A percentile compares a stretch with the other conserved stretches of the same genome.
These are phyloP conservation scores for Polyporus tsugae DNA, from an alignment of 1,284 basidiomycete species.

Conservation along the genomic window DNA sequence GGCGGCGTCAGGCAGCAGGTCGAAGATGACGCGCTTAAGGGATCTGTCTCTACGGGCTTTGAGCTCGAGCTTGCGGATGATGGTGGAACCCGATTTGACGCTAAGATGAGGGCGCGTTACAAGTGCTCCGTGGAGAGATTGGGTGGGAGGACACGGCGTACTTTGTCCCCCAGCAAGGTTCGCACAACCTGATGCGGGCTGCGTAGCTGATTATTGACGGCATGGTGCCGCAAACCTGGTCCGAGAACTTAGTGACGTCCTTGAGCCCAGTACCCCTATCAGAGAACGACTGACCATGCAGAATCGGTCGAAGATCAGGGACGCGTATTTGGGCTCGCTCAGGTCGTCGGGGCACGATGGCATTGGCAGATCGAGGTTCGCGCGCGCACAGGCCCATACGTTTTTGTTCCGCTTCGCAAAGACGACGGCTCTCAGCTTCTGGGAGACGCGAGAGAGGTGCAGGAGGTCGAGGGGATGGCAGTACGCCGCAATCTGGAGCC, in stretches of 20 bases:
- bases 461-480: constrained; percentile 41
- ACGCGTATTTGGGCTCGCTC: constrained; percentile 15
- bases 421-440: neutral
- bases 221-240: constrained; percentile 1
- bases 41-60: neutral
- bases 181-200: constrained; percentile 1
- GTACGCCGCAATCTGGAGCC: constrained; percentile 39
- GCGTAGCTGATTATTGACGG: neutral
- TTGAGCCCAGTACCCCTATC: neutral
- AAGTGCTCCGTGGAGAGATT: neutral
- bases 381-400: constrained; percentile 10
- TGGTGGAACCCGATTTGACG: neutral
- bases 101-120: neutral
- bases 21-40: constrained; percentile 1
- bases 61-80: neutral
- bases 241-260: neutral
- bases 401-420: neutral
- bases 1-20: neutral
- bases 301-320: constrained; percentile 16
- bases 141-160: neutral
- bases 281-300: constrained; percentile 9
- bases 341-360: neutral
- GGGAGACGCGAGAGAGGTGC: constrained; percentile 16
- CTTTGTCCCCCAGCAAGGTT: neutral
- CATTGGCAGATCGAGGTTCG: constrained; percentile 3